A percentile compares a stretch with the other conserved stretches of the same genome.
These are phyloP conservation scores for Aspergillus fumigatiaffinis DNA, from an alignment of 2,329 filamentous ascomycete genomes.

Conservation along the genomic window DNA sequence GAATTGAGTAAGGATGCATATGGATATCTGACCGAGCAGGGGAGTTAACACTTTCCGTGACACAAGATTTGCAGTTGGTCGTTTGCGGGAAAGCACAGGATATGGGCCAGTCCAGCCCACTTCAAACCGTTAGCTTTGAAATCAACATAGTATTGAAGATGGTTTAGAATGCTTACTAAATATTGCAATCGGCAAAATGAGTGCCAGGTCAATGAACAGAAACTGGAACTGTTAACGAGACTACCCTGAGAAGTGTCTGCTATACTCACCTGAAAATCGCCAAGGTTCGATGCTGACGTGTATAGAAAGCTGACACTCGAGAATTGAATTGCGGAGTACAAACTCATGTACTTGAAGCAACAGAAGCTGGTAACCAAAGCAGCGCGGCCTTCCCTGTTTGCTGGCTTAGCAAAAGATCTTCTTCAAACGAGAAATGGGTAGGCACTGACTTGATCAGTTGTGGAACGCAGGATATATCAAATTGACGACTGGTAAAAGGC, in stretches of 20 bases:
- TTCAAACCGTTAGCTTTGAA: conserved; percentile 24
- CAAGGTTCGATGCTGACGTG: conserved; percentile 85
- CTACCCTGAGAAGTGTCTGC: not conserved
- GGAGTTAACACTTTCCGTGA: conserved; percentile 88
- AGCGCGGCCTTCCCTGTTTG: conserved; percentile 75
- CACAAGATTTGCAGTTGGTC: conserved; percentile 87
- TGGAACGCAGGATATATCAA: conserved; percentile 93
- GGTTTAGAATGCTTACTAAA: conserved; percentile 60
- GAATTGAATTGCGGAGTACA: conserved; percentile 99
- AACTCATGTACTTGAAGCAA: conserved; percentile 99
- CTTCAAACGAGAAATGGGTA: not conserved
- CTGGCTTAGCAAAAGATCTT: conserved; percentile 12
- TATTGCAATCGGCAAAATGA: conserved; percentile 93
- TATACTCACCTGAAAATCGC: conserved; percentile 76
- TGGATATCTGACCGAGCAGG: conserved; percentile 78
- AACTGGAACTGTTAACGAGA: conserved; percentile 51
- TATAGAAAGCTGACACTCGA: conserved; percentile 96
- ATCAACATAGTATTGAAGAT: not conserved
- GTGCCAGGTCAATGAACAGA: conserved; percentile 85
- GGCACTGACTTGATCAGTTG: conserved; percentile 70
- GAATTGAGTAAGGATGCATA: conserved; percentile 75
- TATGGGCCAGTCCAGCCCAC: conserved; percentile 94
- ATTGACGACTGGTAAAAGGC: conserved; percentile 90
- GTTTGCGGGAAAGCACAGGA: conserved; percentile 70
- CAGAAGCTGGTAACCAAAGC: conserved; percentile 97